Evolutionary conservation across 2,329 filamentous ascomycete genomes (phyloP).

Genomic region (Endoconidiophora polonica): DNA sequence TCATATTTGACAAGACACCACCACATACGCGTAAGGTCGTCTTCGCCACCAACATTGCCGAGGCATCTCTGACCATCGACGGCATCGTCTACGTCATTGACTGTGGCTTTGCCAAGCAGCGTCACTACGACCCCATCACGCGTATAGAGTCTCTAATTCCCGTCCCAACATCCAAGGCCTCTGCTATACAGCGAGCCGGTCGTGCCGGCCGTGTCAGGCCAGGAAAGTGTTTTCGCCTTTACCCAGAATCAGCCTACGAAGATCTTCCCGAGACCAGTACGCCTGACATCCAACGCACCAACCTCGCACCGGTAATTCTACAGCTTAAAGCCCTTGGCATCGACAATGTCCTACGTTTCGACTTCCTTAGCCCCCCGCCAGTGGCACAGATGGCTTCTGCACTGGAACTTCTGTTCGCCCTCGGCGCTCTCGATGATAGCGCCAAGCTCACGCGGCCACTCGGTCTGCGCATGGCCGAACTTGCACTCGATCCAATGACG

Average conservation of each 20-base stretch:
- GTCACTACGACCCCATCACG: constrained; percentile 66
- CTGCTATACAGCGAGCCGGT: constrained; percentile 79
- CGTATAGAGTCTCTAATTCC: constrained; percentile 78
- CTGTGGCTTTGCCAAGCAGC: constrained; percentile 76
- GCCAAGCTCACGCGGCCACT: constrained; percentile 79
- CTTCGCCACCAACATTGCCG: constrained; percentile 87
- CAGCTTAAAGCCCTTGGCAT: constrained; percentile 92
- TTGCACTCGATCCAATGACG: constrained; percentile 92
- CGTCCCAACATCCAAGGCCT: constrained; percentile 73
- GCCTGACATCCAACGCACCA: constrained; percentile 84
- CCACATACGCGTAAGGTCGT: constrained; percentile 80
- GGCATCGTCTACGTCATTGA: constrained; percentile 86
- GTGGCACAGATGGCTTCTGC: constrained; percentile 71
- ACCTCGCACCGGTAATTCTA: constrained; percentile 72
- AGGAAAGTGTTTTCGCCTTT: constrained; percentile 88
- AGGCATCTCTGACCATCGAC: constrained; percentile 88
- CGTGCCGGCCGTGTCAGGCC: constrained; percentile 76
- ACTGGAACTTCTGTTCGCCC: constrained; percentile 69
- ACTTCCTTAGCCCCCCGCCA: constrained; percentile 74
- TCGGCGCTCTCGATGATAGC: constrained; percentile 77
- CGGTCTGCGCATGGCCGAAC: constrained; percentile 81
- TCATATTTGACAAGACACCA: constrained; percentile 72
- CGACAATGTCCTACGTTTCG: constrained; percentile 82
- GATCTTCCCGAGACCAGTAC: constrained; percentile 54
- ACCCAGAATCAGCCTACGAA: constrained; percentile 59